phyloP scores from a whole-genome alignment of 805 yeast genomes.

The Teunomyces gatunensis region DNA sequence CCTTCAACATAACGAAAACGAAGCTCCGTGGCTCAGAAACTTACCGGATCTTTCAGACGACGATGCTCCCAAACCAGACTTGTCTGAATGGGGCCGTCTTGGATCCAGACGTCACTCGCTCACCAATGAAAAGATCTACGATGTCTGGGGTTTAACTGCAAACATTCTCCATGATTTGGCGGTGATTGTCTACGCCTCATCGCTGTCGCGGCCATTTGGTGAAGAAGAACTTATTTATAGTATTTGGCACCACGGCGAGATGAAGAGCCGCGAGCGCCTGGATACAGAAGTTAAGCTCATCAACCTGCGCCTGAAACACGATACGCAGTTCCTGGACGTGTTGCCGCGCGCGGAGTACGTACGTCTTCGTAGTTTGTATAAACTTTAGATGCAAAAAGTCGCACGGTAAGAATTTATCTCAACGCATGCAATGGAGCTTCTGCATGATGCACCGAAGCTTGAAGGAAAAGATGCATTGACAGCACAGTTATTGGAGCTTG shows the following conservation, averaged over 20 bases:
- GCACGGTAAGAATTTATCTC: no score
- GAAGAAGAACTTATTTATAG: constrained; percentile 67
- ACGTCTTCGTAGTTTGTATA: constrained; percentile 43
- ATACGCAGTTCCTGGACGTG: constrained; percentile 44
- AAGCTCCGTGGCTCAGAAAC: constrained; percentile 61
- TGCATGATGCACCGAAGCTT: neutral
- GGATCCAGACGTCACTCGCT: constrained; percentile 37
- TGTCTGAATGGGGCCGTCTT: constrained; percentile 34
- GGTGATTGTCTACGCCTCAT: constrained; percentile 40
- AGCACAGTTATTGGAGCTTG: constrained; percentile 22
- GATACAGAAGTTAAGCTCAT: constrained; percentile 57
- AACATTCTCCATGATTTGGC: constrained; percentile 74
- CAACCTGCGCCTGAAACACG: constrained; percentile 18
- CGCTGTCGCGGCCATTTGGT: constrained; percentile 37
- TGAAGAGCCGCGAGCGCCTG: constrained; percentile 46
- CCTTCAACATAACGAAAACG: constrained; percentile 52
- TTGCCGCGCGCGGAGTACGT: constrained; percentile 44
- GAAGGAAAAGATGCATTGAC: neutral
- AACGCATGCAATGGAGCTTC: no score
- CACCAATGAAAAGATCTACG: constrained; percentile 51
- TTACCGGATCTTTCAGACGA: constrained; percentile 46
- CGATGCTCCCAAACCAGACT: constrained; percentile 9
- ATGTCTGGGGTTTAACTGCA: constrained; percentile 83
- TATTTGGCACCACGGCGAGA: constrained; percentile 53
- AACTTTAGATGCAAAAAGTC: constrained; percentile 6